phyloP scores from a whole-genome alignment of 2,329 filamentous ascomycete species.

The Epichloe glyceriae region DNA sequence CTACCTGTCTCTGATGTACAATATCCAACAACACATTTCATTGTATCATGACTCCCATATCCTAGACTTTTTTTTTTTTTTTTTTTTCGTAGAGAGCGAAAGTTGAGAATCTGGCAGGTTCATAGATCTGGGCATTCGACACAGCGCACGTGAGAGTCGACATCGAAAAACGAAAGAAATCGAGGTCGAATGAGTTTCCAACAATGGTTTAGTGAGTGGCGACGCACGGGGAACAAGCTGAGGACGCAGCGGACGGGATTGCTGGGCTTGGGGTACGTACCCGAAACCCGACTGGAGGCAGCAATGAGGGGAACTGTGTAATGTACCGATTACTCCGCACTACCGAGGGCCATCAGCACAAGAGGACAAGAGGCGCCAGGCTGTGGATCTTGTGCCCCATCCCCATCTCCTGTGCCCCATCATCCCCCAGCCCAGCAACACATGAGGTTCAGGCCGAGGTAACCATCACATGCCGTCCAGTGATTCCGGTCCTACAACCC shows the following conservation, averaged over 20 bases:
- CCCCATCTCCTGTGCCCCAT: too few species aligned
- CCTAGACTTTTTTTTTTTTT: too few species aligned
- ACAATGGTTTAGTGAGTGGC: neutral
- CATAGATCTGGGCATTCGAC: neutral
- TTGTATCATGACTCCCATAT: neutral
- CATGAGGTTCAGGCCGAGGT: conserved; percentile 5
- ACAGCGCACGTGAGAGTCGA: neutral
- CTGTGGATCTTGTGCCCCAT: too few species aligned
- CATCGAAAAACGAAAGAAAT: neutral
- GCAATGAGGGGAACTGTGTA: neutral
- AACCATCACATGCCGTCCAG: conserved; percentile 2
- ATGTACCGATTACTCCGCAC: neutral
- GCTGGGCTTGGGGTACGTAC: neutral
- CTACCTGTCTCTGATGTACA: neutral
- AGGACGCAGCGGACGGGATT: neutral
- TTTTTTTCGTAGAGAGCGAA: neutral
- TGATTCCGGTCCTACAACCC: neutral
- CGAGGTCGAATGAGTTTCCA: neutral
- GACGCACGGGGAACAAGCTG: neutral
- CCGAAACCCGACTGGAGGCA: too few species aligned
- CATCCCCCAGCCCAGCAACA: neutral
- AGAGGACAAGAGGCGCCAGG: too few species aligned
- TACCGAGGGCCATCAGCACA: too few species aligned
- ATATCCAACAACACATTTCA: neutral
- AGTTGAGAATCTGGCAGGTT: neutral